Base-by-base conservation (phyloP, 164 flowering plant species). In the Annona cherimola region DNA sequence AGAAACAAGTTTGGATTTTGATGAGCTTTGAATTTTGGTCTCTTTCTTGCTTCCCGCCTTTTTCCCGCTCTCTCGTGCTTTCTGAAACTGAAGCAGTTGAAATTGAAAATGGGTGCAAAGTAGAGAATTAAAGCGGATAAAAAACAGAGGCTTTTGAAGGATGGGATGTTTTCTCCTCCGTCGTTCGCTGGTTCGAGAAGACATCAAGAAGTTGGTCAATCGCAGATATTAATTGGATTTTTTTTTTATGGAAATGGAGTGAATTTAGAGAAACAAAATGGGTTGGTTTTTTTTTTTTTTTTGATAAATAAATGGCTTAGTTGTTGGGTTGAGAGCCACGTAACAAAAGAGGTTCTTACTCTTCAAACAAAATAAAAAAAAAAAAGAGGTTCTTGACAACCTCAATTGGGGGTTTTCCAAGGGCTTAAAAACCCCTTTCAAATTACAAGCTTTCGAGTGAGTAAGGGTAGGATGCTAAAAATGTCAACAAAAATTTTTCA, bases 91-190 rank as follows among this genome's bases (percentile, higher is more conserved):
- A n/a, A n/a, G n/a, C n/a, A n/a, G n/a, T n/a, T n/a, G n/a, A 44
- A 16, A 63, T 63, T 4, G 12, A 63, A 39, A 9, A 8, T 9
- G 42, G n/a, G 41, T 4, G 12, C 42, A 39, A 63, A 63, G 16
- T 12, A 19, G 44, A 41, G n/a, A n/a, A n/a, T n/a, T n/a, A n/a
- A n/a, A n/a, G n/a, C n/a, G n/a, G n/a, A n/a, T n/a, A n/a, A n/a
- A n/a, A n/a, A n/a, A n/a, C n/a, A n/a, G 64, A 61, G 42, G 64
- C 64, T 61, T 61, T 61, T 61, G 64, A 40, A 61, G n/a, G n/a
- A n/a, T n/a, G n/a, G n/a, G n/a, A n/a, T 18, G 64, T 19, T n/a
- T n/a, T n/a, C n/a, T n/a, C 0, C 19, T 20, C 19, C 5, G 2
- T 61, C 26, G 16, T 61, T 61, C 6, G 16, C 3, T 18, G 4